Base-by-base conservation (phyloP, 768 basidiomycete species). In the Tricholoma matsutake region DNA sequence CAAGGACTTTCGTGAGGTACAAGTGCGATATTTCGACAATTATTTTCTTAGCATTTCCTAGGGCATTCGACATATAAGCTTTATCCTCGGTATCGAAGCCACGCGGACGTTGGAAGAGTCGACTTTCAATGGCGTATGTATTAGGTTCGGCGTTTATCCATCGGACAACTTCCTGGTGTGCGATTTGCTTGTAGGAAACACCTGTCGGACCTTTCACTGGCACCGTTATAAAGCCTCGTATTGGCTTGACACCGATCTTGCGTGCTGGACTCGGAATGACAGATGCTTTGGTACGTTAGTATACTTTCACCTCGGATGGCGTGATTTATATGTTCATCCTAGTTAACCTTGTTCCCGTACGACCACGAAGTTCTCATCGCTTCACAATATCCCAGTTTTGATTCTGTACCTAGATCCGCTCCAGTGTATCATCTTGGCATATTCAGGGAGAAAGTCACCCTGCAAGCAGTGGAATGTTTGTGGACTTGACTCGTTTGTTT, bases 211-310 rank as follows among this genome's bases (percentile, higher is more conserved):
- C 84, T 2, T 98, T 94, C 76, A 88, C 80, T 16, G 96, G 96
- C 22, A 84, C 85, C 4, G 73, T 71, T 25, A 82, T 98, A 72
- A 90, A 88, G 65, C 84, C 89, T 7, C 82, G 85, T 51, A 83
- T 98, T 57, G 96, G 93, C 4, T 75, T 98, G 57, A 88, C 92
- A 2, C 96, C 96, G 41, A 93, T 98, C 67, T 79, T 98, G 59
- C 86, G 96, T 39, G 96, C 96, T 31, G 96, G 96, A 5, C 76
- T 96, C 63, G 94, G 94, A 16, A 96, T 98, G 94, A 84, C 90
- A 0, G 93, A 96, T 66, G 92, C 91, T 20, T 74, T 97, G 69
- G 82, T 83, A 63, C 51, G 75, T 65, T 22, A 16, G 22, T 35
- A 49, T 35, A 16, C 31, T 53, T 59, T 51, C 31, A 34, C 58